A percentile compares a stretch with the other conserved stretches of the same genome.
Conservation (phyloP, 2,329 filamentous ascomycete genomes). For the Cytospora piceicola region DNA sequence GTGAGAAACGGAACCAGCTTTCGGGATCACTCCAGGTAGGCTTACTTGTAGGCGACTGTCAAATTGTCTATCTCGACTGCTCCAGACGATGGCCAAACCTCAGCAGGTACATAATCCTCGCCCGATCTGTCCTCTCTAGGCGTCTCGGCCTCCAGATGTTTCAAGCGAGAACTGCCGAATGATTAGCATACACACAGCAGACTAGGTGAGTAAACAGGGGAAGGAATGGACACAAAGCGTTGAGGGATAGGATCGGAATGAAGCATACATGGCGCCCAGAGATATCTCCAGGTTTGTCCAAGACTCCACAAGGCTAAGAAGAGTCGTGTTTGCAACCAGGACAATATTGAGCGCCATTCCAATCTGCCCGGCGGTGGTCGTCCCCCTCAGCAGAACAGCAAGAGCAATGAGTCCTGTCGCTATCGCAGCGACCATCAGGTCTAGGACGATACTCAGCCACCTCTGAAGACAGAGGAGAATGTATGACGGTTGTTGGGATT, state of each 20-base stretch:
- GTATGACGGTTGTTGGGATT: conserved; percentile 54
- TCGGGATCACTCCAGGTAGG: not conserved
- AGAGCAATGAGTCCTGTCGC: conserved; percentile 42
- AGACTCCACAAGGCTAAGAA: conserved; percentile 38
- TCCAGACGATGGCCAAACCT: conserved; percentile 38
- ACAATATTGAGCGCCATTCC: conserved; percentile 43
- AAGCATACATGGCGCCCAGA: conserved; percentile 37
- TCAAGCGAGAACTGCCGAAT: conserved; percentile 34
- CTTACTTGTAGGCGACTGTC: conserved; percentile 37
- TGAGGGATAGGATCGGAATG: not conserved
- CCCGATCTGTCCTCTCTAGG: conserved; percentile 30
- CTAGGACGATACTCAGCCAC: conserved; percentile 56
- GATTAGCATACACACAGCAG: not conserved
- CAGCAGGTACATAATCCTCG: conserved; percentile 9
- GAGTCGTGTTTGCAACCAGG: conserved; percentile 40
- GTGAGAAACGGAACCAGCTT: not conserved
- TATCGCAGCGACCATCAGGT: conserved; percentile 52
- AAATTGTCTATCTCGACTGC: conserved; percentile 35
- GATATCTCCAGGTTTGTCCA: conserved; percentile 43
- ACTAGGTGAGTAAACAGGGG: not conserved
- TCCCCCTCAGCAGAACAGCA: conserved; percentile 33
- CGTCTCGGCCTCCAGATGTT: conserved; percentile 36
- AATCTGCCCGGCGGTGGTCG: conserved; percentile 36
- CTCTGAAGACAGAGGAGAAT: conserved; percentile 54
- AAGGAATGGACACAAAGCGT: not conserved